phyloP scores from a whole-genome alignment of 495 filamentous ascomycete genomes.

The Neurospora sp. region DNA sequence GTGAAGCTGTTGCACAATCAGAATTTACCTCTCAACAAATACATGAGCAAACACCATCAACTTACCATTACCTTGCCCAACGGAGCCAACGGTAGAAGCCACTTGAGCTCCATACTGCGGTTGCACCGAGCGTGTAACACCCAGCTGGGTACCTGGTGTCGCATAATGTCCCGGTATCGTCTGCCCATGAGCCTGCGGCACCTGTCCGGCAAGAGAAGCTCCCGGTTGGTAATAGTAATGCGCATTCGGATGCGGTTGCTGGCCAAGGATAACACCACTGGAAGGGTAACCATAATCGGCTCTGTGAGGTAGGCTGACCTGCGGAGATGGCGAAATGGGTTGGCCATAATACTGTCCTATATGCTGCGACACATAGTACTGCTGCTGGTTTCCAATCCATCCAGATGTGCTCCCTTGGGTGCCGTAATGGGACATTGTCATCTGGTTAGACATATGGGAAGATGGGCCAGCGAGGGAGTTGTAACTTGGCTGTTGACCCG shows the following conservation, averaged over 20 bases:
- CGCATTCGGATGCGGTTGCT: conserved; percentile 19
- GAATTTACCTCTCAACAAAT: not conserved
- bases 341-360: conserved; percentile 28
- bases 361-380: conserved; percentile 34
- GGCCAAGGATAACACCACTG: conserved; percentile 25
- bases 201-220: conserved; percentile 20
- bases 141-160: conserved; percentile 1
- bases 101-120: conserved; percentile 4
- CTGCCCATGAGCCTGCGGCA: conserved; percentile 16
- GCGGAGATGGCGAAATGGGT: conserved; percentile 24
- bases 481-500: conserved; percentile 28
- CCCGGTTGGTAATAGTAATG: conserved; percentile 31
- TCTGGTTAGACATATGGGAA: conserved; percentile 30
- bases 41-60: not conserved
- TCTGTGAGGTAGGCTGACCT: conserved; percentile 20
- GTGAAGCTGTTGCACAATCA: conserved; percentile 15
- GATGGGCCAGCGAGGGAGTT: conserved; percentile 24
- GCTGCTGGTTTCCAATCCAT: conserved; percentile 21
- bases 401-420: conserved; percentile 22
- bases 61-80: conserved; percentile 7
- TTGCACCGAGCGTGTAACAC: conserved; percentile 4
- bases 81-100: not conserved
- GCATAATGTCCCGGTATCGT: conserved; percentile 23
- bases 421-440: conserved; percentile 37
- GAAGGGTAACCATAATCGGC: conserved; percentile 28